Base-by-base conservation (phyloP, 441 rosid species). In the Mallotus repandus region DNA sequence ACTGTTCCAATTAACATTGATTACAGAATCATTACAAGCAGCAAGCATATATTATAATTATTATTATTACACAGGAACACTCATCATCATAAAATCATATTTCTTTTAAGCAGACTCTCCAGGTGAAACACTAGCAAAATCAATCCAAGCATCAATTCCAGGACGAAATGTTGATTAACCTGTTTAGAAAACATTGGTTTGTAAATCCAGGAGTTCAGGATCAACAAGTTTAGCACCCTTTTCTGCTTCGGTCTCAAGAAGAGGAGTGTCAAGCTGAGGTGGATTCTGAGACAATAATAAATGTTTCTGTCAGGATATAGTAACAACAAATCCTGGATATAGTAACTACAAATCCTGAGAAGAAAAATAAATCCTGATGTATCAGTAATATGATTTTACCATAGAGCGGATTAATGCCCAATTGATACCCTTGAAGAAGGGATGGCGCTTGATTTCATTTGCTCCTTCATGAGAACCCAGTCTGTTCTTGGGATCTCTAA, bases 351-450 rank as follows among this genome's bases (percentile, higher is more conserved):
- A 38, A 38, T 38, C 6, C 7, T 38, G 41, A 38, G 5, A 38
- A 38, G 7, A 38, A 38, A 38, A 38, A 6, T 45, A 45, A 45
- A 45, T 45, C 11, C 49, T 45, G n/a, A 46, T 25, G 16, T 13
- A n/a, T 29, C 10, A 2, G 2, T 70, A 49, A 14, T 45, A 57
- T 12, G 65, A 50, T 72, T 45, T 81, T 89, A 95, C 99, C 90
- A 78, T 82, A 91, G 90, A 86, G 18, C 99, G 97, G 71, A 95
- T 84, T 13, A 95, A 79, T 73, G 99, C 95, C 98, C 98, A 95
- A 41, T 90, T 93, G 74, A 90, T 66, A 43, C 91, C 95, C 50
- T 79, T 91, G 83, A 93, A 95, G 86, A 88, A 93, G 7, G 93
- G 83, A 74, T 95, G 99, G 25, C 84, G 71, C 84, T 95, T 95